These are phyloP conservation scores for Umbelopsis isabellina DNA, from an alignment of 192 early-diverging fungal species.

Conservation along the genomic window DNA sequence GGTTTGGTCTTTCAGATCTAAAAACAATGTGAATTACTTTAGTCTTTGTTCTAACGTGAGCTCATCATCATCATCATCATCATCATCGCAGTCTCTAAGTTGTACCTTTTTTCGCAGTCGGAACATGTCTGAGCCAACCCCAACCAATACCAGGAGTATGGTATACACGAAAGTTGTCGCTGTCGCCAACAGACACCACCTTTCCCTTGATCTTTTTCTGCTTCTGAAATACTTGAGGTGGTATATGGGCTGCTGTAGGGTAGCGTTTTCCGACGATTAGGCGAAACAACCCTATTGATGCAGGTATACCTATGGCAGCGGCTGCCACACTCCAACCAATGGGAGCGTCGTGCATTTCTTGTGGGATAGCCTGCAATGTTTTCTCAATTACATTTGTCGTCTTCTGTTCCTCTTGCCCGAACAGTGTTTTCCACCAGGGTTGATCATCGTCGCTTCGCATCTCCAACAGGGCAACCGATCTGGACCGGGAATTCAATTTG, in stretches of 20 bases:
- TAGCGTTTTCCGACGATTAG: constrained; percentile 44
- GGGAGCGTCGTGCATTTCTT: constrained; percentile 3
- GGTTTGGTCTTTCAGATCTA: constrained; percentile 60
- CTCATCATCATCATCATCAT: too few species aligned
- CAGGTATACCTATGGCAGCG: constrained; percentile 33
- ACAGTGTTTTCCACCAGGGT: constrained; percentile 5
- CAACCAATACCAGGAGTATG: constrained; percentile 56
- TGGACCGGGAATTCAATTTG: constrained; percentile 4
- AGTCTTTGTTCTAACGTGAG: neutral
- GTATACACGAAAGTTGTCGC: constrained; percentile 60
- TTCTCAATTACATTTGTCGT: neutral
- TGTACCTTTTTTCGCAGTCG: constrained; percentile 41
- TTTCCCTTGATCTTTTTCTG: constrained; percentile 41
- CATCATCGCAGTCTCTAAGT: too few species aligned
- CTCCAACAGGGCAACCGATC: neutral
- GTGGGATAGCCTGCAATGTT: neutral
- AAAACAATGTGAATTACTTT: neutral
- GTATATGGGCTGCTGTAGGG: constrained; percentile 47
- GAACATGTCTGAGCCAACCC: constrained; percentile 49
- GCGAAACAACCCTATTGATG: constrained; percentile 30
- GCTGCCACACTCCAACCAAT: constrained; percentile 25
- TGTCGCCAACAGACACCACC: constrained; percentile 56
- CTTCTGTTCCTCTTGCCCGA: neutral
- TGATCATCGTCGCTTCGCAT: constrained; percentile 13
- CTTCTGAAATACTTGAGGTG: constrained; percentile 44